phyloP scores from a whole-genome alignment of 2,329 filamentous ascomycete genomes.

The Xylariaceae sp. region DNA sequence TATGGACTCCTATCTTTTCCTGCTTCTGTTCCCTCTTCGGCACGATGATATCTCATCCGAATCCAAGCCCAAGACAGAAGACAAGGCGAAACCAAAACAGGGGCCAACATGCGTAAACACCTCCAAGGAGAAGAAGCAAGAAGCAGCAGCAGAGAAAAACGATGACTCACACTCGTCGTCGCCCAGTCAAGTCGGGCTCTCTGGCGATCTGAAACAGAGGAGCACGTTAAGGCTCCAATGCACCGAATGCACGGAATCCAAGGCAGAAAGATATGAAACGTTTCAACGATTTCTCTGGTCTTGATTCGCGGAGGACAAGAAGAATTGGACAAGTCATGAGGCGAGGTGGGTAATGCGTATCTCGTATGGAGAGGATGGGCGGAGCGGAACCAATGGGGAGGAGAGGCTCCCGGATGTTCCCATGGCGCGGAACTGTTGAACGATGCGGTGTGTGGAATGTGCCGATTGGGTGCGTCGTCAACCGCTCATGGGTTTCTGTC shows the following conservation, averaged over 20 bases:
- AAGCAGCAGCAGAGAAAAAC: background rate
- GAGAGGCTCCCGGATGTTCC: too few relatives aligned
- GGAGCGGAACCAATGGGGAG: too few relatives aligned
- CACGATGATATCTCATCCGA: too few relatives aligned
- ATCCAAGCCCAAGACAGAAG: background rate
- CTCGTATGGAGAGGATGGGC: too few relatives aligned
- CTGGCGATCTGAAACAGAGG: constrained; percentile 25
- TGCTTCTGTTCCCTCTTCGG: too few relatives aligned
- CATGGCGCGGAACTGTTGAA: background rate
- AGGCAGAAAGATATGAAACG: constrained; percentile 25
- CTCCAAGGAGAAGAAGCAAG: background rate
- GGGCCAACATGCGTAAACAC: background rate
- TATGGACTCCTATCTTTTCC: too few relatives aligned
- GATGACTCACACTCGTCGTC: background rate
- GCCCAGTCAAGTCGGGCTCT: background rate
- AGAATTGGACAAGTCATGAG: constrained; percentile 2
- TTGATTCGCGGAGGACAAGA: background rate
- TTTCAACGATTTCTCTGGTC: constrained; percentile 3
- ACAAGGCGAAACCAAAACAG: background rate
- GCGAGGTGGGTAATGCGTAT: constrained; percentile 4
- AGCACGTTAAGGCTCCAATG: constrained; percentile 7
- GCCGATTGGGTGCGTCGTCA: constrained; percentile 17
- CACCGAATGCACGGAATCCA: constrained; percentile 19
- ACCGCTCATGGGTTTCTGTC: background rate
- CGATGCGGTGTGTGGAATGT: constrained; percentile 18